Conservation (phyloP, 345 rosid genomes). For the Rhodamnia rubescens region DNA sequence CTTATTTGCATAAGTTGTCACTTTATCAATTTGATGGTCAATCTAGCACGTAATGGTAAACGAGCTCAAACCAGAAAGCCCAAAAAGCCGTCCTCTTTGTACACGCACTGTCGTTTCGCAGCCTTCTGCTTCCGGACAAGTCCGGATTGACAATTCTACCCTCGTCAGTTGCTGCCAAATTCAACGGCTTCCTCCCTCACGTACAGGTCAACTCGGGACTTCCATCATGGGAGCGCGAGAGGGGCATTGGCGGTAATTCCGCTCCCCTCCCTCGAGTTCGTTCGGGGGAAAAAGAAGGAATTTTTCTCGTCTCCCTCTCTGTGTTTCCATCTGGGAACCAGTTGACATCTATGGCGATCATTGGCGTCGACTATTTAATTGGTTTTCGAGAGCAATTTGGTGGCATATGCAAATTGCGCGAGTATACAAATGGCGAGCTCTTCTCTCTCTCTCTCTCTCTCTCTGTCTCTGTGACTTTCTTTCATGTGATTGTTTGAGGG, state of each 20-base stretch:
- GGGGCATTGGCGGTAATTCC: neutral
- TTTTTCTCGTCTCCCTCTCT: neutral
- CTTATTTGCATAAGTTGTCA: neutral
- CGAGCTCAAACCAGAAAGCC: neutral
- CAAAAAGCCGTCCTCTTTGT: neutral
- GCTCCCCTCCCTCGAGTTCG: neutral
- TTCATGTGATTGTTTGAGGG: neutral
- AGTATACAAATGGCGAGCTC: neutral
- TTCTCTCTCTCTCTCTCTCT: neutral
- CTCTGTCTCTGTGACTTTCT: neutral
- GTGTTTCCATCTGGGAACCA: neutral
- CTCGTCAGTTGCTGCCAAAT: neutral
- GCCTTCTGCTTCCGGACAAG: neutral
- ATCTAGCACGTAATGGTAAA: neutral
- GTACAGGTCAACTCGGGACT: neutral
- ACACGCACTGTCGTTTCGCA: neutral
- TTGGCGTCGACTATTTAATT: neutral
- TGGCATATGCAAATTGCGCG: neutral
- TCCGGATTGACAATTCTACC: neutral
- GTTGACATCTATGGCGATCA: neutral
- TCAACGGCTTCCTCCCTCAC: neutral
- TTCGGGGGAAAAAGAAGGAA: neutral
- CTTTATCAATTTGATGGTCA: neutral
- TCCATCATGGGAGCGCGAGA: neutral
- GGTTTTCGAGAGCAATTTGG: neutral